Evolutionary conservation across 805 yeast species (phyloP).

Genomic region (Babjeviella inositovora): DNA sequence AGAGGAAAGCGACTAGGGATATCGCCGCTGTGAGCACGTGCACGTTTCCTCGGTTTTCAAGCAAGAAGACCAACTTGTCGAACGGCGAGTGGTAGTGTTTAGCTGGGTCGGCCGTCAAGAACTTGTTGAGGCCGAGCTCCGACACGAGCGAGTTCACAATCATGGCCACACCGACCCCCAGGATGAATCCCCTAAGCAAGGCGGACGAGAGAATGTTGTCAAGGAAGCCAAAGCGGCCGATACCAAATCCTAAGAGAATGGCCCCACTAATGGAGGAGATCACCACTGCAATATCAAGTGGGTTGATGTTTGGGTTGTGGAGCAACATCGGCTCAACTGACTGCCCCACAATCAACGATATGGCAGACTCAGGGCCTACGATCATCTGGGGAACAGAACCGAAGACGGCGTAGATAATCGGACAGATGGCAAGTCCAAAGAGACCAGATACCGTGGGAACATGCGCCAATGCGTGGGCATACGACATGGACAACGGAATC

Average conservation of each 20-base stretch:
- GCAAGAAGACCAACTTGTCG: slow-evolving; percentile 46
- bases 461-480: slow-evolving; percentile 73
- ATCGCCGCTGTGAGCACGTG: slow-evolving; percentile 49
- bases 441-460: slow-evolving; percentile 74
- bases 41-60: slow-evolving; percentile 23
- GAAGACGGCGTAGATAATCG: slow-evolving; percentile 57
- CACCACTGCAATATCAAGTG: slow-evolving; percentile 45
- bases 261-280: slow-evolving; percentile 68
- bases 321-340: slow-evolving; percentile 41
- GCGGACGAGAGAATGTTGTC: slow-evolving; percentile 71
- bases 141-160: slow-evolving; percentile 59
- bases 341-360: slow-evolving; percentile 72
- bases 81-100: slow-evolving; percentile 53
- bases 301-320: slow-evolving; percentile 21
- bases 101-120: slow-evolving; percentile 24
- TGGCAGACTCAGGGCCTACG: slow-evolving; percentile 87
- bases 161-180: slow-evolving; percentile 79
- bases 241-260: slow-evolving; percentile 53
- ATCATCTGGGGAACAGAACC: slow-evolving; percentile 85
- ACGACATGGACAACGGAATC: slow-evolving; percentile 70
- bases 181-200: slow-evolving; percentile 65
- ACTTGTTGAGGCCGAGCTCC: slow-evolving; percentile 46
- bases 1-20: slow-evolving; percentile 32
- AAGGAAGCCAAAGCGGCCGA: slow-evolving; percentile 73
- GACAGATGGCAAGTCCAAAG: slow-evolving; percentile 61